phyloP scores from a whole-genome alignment of 176 grass and related monocot species.

The Pontederia paniculata region DNA sequence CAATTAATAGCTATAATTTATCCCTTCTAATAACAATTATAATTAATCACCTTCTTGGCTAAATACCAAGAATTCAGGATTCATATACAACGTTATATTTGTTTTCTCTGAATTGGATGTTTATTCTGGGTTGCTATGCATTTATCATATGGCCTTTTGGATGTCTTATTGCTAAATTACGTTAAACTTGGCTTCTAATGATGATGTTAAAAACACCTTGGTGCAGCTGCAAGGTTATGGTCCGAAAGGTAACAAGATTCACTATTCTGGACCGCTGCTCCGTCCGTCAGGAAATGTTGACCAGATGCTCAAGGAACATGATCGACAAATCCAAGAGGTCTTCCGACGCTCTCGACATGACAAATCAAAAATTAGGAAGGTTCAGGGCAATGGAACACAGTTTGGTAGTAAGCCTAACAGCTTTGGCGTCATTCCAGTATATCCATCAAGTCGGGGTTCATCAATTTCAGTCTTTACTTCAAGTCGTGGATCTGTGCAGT shows the following conservation, averaged over 20 bases:
- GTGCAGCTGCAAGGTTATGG: conserved; percentile 42
- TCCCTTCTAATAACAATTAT: too few species aligned
- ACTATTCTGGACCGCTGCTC: conserved; percentile 76
- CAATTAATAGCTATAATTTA: too few species aligned
- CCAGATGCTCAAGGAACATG: conserved; percentile 95
- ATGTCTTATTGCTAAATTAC: too few species aligned
- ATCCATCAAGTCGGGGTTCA: conserved; percentile 57
- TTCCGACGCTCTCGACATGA: conserved; percentile 57
- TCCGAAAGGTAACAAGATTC: conserved; percentile 78
- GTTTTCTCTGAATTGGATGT: too few species aligned
- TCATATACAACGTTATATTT: too few species aligned
- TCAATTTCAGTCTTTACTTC: conserved; percentile 14
- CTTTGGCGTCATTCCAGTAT: conserved; percentile 56
- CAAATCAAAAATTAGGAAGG: conserved; percentile 51
- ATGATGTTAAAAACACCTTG: too few species aligned
- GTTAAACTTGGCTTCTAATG: too few species aligned
- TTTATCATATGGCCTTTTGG: too few species aligned
- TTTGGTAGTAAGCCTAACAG: conserved; percentile 37
- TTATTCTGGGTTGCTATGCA: too few species aligned
- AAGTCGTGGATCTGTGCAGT: conserved; percentile 19
- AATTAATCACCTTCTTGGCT: too few species aligned
- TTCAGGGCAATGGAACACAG: conserved; percentile 39
- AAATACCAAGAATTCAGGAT: too few species aligned
- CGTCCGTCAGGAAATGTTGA: conserved; percentile 66
- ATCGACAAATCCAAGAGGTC: conserved; percentile 82